These are phyloP conservation scores for Pelargonium cotyledonis DNA, from an alignment of 441 rosid species.

Conservation along the genomic window DNA sequence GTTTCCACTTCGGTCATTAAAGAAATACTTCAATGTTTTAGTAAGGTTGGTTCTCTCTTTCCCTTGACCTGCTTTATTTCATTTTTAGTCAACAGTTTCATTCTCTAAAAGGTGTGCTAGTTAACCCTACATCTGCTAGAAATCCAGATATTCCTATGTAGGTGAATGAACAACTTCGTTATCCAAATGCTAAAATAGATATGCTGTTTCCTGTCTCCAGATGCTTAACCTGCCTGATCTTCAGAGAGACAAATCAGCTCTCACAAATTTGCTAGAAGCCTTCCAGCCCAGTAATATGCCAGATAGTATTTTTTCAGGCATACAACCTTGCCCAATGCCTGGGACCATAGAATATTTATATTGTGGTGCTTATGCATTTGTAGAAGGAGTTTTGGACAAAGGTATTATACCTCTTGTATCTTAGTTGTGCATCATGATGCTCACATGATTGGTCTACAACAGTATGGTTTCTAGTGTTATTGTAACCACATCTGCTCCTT, in stretches of 20 bases:
- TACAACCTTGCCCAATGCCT: constrained; percentile 41
- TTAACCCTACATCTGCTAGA: no score
- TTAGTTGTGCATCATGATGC: constrained; percentile 1
- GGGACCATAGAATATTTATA: constrained; percentile 59
- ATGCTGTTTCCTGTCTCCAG: constrained; percentile 32
- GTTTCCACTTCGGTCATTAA: constrained; percentile 44
- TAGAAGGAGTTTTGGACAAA: constrained; percentile 49
- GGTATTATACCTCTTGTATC: constrained; percentile 34
- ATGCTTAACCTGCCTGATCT: constrained; percentile 49
- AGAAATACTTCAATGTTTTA: constrained; percentile 62
- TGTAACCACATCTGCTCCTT: constrained; percentile 22
- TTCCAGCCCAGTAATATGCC: constrained; percentile 46
- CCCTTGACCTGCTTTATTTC: not conserved
- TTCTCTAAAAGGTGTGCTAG: no score
- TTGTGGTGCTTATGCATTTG: constrained; percentile 55
- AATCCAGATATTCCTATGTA: not conserved
- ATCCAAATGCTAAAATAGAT: not conserved
- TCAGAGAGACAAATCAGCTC: constrained; percentile 41
- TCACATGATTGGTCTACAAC: constrained; percentile 6
- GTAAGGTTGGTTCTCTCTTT: constrained; percentile 36
- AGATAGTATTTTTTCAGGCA: constrained; percentile 31
- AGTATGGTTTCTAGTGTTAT: constrained; percentile 7
- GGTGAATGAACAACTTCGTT: not conserved
- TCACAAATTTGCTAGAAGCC: constrained; percentile 54
- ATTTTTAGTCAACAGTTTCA: no score